Base-by-base conservation (phyloP, 805 yeast genomes). In the Suhomyces tanzawaensis region DNA sequence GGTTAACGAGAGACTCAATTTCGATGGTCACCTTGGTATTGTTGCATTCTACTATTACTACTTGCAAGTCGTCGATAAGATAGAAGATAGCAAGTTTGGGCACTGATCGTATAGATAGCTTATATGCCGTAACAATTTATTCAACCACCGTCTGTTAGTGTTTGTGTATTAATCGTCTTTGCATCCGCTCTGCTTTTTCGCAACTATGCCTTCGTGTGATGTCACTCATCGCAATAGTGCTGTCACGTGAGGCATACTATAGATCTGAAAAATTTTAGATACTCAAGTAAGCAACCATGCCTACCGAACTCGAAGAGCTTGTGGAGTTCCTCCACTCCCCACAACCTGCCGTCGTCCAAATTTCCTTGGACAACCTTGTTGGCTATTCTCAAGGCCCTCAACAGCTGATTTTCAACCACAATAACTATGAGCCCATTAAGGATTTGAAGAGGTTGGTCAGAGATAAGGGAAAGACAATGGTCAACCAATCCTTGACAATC, bases 261-360 rank as follows among this genome's bases (percentile, higher is more conserved):
- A n/a, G n/a, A 32, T 17, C 30, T 34, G 36, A 34, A 34, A 34
- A 34, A 19, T 34, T 32, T 34, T 13, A 34, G n/a, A n/a, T n/a
- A n/a, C n/a, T n/a, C 21, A 11, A n/a, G n/a, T n/a, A n/a, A n/a
- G n/a, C 14, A 13, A 37, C 29, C 19, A 70, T 70, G 76, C 73
- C 76, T 24, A 58, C 66, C 4, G 71, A 70, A 46, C 49, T 70
- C 32, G 76, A 70, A 57, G 76, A 70, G 41, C 67, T 90, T 30
- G 95, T 88, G 16, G 79, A 73, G 33, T 89, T 90, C 55, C 69
- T 90, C 44, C 96, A 86, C 58, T 78, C 91, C 6, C 82, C 85
- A 1, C 87, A 84, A 54, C 81, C 85, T 2, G 82, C 83, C 8
- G 85, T 88, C 22, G 79, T 83, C 42, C 87, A 82, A 49, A 82